Base-by-base conservation (phyloP, 2,329 filamentous ascomycete genomes). In the Diplodia mutila region DNA sequence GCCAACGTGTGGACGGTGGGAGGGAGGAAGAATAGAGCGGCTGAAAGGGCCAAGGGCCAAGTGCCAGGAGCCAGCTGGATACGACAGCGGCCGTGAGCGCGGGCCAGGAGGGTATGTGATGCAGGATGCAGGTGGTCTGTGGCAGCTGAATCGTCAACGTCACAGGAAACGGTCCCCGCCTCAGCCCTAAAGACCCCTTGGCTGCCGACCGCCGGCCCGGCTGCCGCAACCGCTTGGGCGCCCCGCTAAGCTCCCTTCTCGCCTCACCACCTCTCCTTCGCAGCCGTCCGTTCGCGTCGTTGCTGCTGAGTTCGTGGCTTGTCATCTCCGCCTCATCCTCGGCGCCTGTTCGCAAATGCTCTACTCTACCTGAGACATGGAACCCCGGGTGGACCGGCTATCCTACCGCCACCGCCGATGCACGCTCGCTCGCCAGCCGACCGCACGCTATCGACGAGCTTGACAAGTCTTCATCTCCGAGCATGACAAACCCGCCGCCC, bases 171-270 rank as follows among this genome's bases (percentile, higher is more conserved):
- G 46, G 27, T 9, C 37, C 57, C 14, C 57, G 39, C 29, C 49
- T 65, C 61, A 65, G 61, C 61, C 61, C 49, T 65, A 54, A 37
- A 46, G 42, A 46, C 42, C 42, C 42, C 42, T 46, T 21, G n/a
- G 18, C 29, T 32, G 25, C 52, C 27, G 29, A 54, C 29, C 52
- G n/a, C 34, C 53, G 53, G 53, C 53, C 53, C 53, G 53, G 32
- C n/a, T 46, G 53, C 53, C 53, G 53, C 53, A 25, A 29, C 53
- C n/a, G 18, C 52, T 32, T 54, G 32, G 32, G 9, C 29, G 52
- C 32, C 53, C 53, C 53, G 32, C 53, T 21, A 11, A 46, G 18
- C 18, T 9, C n/a, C 42, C 42, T 21, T 18, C 34, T 9, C 34
- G 21, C 53, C 34, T 21, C 55, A 16, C 14, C 57, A 32, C 39